Base-by-base conservation (phyloP, 2,329 filamentous ascomycete genomes). In the Podosphaera aphanis region DNA sequence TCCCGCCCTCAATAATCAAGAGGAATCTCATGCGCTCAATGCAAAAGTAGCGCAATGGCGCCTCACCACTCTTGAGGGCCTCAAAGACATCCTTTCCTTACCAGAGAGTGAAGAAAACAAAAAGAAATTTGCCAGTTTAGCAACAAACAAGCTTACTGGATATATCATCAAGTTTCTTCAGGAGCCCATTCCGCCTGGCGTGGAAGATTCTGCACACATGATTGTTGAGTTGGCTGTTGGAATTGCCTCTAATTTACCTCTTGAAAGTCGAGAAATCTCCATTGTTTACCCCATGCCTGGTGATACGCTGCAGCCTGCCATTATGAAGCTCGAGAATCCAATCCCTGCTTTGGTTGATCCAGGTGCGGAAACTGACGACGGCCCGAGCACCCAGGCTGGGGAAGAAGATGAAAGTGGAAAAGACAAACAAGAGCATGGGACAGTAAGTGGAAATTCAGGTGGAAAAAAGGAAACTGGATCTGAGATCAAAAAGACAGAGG, bases 41-140 rank as follows among this genome's bases (percentile, higher is more conserved):
- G 74, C 78, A 40, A 93, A 93, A 62, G 75, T 95, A 39, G 77
- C 93, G 49, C 83, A 80, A 58, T 98, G 90, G 90, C 77, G 90
- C 49, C 76, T 95, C 63, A 78, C 88, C 2, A 98, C 90, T 2
- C 67, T 95, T 15, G 90, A 98, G 57, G 90, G 88, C n/a, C 68
- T 98, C 16, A 71, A 78, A 51, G 75, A 80, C 45, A 61, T 72
- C 31, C 68, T 95, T 16, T 69, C 71, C 47, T 74, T 78, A 3
- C 65, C 73, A 0, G 69, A 78, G 46, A 78, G 76, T 39, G 67
- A 68, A 11, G 72, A 80, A 10, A 71, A 85, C 61, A 76, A 78
- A 25, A 63, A 70, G 6, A 67, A 73, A 45, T 74, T 94, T 48
- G 83, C 79, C 23, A 73, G 76, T 46, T 71, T 74, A 55, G 70